Evolutionary conservation across 2,329 filamentous ascomycete species (phyloP).

Genomic region (Cladophialophora exuberans): DNA sequence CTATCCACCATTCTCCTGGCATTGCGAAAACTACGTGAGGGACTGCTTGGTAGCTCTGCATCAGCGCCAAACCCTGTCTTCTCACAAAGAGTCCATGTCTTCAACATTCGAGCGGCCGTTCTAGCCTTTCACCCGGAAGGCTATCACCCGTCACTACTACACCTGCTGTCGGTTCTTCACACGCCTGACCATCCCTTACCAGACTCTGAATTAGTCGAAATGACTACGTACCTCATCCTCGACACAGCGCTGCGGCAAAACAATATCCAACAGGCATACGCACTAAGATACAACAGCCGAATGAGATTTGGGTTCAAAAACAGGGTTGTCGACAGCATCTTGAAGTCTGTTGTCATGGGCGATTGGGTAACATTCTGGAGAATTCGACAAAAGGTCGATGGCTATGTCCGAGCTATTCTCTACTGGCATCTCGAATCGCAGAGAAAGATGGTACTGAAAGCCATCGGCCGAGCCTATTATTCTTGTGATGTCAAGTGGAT

Average conservation of each 20-base stretch:
- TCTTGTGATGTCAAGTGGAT: constrained; percentile 72
- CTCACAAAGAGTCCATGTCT: constrained; percentile 85
- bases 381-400: constrained; percentile 73
- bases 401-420: constrained; percentile 77
- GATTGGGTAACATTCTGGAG: constrained; percentile 82
- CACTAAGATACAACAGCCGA: constrained; percentile 57
- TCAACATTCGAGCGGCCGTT: constrained; percentile 83
- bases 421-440: constrained; percentile 79
- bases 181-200: constrained; percentile 66
- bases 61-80: constrained; percentile 73
- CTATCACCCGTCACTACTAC: constrained; percentile 83
- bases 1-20: constrained; percentile 77
- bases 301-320: constrained; percentile 64
- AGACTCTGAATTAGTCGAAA: constrained; percentile 73
- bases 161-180: constrained; percentile 76
- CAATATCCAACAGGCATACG: constrained; percentile 73
- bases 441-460: constrained; percentile 78
- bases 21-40: constrained; percentile 89
- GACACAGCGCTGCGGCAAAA: constrained; percentile 85
- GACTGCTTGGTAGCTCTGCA: constrained; percentile 72
- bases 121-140: constrained; percentile 81
- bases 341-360: constrained; percentile 74
- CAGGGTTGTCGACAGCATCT: constrained; percentile 67
- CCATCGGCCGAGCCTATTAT: constrained; percentile 81
- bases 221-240: constrained; percentile 78